Conservation (phyloP, 1,284 basidiomycete genomes). For the Sutorius eximius region DNA sequence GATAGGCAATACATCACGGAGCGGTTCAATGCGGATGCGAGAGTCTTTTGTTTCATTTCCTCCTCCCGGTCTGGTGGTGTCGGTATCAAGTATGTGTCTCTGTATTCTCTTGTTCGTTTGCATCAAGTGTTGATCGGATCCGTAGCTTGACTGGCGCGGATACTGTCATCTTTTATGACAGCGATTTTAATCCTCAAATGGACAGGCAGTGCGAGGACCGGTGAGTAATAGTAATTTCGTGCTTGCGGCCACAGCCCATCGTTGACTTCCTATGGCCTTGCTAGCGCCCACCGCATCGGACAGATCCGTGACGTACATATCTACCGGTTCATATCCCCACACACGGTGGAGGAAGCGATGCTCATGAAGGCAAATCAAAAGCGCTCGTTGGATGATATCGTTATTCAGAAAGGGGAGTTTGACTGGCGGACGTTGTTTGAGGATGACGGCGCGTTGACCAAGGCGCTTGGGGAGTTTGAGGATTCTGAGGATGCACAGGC, state of each 20-base stretch:
- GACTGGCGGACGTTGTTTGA: slow-evolving; percentile 89
- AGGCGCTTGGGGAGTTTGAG: slow-evolving; percentile 82
- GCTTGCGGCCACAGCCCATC: not conserved
- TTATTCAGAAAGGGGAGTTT: slow-evolving; percentile 94
- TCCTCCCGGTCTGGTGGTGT: slow-evolving; percentile 93
- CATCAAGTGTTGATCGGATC: slow-evolving; percentile 7
- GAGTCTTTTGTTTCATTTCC: slow-evolving; percentile 92
- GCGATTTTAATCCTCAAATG: slow-evolving; percentile 98
- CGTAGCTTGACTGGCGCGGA: slow-evolving; percentile 91
- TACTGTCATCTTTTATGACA: slow-evolving; percentile 95
- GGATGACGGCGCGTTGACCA: slow-evolving; percentile 54
- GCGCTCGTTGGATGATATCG: slow-evolving; percentile 85
- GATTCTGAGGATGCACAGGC: slow-evolving; percentile 86
- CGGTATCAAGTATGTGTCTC: slow-evolving; percentile 81
- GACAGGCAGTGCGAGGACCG: slow-evolving; percentile 97
- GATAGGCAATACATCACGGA: slow-evolving; percentile 95
- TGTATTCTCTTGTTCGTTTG: not conserved
- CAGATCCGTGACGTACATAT: slow-evolving; percentile 98
- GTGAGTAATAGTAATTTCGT: slow-evolving; percentile 40
- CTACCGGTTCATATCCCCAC: slow-evolving; percentile 90
- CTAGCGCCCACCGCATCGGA: slow-evolving; percentile 88
- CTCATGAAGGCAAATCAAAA: slow-evolving; percentile 96
- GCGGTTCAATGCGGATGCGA: slow-evolving; percentile 91
- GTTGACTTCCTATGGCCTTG: slow-evolving; percentile 7
- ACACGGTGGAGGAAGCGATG: slow-evolving; percentile 97